Evolutionary conservation across 306 rosid species (phyloP).

Genomic region (Arachis hypogaea): DNA sequence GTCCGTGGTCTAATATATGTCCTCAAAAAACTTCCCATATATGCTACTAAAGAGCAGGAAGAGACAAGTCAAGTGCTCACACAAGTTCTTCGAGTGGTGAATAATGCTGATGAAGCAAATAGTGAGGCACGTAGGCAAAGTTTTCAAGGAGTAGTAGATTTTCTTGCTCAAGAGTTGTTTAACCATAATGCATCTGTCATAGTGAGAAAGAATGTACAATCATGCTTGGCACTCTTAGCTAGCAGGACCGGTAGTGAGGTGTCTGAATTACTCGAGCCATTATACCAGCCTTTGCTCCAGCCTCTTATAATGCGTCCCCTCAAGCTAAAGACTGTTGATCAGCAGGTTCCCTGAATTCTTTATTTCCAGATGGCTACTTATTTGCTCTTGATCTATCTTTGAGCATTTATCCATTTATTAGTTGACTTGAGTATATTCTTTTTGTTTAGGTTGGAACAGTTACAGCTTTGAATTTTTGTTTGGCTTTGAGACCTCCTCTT

Average conservation of each 20-base stretch:
- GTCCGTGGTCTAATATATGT: conserved; percentile 93
- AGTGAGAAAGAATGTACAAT: conserved; percentile 96
- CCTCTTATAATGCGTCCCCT: conserved; percentile 87
- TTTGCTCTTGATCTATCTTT: conserved; percentile 22
- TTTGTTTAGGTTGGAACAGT: conserved; percentile 89
- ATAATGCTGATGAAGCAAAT: conserved; percentile 97
- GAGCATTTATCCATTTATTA: conserved; percentile 30
- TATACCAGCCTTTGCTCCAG: conserved; percentile 88
- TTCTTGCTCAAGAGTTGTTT: conserved; percentile 93
- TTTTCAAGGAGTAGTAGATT: conserved; percentile 91
- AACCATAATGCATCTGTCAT: conserved; percentile 88
- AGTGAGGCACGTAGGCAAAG: conserved; percentile 92
- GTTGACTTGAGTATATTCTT: conserved; percentile 38
- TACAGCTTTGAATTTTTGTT: conserved; percentile 91
- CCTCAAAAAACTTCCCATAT: conserved; percentile 90
- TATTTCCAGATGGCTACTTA: conserved; percentile 28
- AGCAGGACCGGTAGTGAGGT: conserved; percentile 99
- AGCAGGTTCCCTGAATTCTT: conserved; percentile 69
- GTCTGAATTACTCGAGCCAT: conserved; percentile 90
- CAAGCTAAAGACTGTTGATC: conserved; percentile 87
- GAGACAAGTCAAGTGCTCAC: conserved; percentile 99
- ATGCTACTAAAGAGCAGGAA: conserved; percentile 97
- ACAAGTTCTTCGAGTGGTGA: conserved; percentile 98
- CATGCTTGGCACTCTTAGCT: conserved; percentile 93
- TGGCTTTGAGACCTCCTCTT: conserved; percentile 98